Percentiles rank a stretch among this genome's conserved stretches.
Evolutionary conservation across 768 basidiomycete species (phyloP).

Genomic region (Termitomyces sp.): DNA sequence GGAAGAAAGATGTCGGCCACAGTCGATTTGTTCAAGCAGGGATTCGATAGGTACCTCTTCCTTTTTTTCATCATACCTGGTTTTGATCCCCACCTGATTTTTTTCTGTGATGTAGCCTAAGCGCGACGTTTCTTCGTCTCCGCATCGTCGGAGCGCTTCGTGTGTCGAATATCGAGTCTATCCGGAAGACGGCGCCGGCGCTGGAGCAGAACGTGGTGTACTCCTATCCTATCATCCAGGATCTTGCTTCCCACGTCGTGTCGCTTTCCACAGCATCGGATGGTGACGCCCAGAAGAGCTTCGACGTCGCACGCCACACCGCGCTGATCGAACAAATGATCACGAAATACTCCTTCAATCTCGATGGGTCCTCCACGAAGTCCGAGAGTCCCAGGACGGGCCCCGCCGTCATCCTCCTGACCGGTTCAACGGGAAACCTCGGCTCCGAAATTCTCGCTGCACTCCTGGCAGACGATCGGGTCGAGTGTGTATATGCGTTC

Average conservation of each 20-base stretch:
- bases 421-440: conserved; percentile 21
- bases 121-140: neutral
- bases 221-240: neutral
- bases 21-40: neutral
- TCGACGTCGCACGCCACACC: too few relatives aligned
- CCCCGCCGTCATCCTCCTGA: conserved; percentile 13
- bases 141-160: neutral
- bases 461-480: too few relatives aligned
- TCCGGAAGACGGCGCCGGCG: neutral
- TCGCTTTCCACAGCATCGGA: neutral
- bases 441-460: conserved; percentile 18
- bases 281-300: neutral
- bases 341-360: conserved; percentile 25
- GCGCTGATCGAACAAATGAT: conserved; percentile 31
- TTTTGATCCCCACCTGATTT: neutral
- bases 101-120: neutral
- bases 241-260: neutral
- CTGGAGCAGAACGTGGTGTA: neutral
- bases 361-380: conserved; percentile 6
- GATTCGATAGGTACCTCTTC: neutral
- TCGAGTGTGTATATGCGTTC: too few relatives aligned
- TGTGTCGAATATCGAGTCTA: too few relatives aligned
- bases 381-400: neutral
- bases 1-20: neutral
- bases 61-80: neutral